Base-by-base conservation (phyloP, 1,139 yeast genomes). In the Saccharomycopsis phalli region DNA sequence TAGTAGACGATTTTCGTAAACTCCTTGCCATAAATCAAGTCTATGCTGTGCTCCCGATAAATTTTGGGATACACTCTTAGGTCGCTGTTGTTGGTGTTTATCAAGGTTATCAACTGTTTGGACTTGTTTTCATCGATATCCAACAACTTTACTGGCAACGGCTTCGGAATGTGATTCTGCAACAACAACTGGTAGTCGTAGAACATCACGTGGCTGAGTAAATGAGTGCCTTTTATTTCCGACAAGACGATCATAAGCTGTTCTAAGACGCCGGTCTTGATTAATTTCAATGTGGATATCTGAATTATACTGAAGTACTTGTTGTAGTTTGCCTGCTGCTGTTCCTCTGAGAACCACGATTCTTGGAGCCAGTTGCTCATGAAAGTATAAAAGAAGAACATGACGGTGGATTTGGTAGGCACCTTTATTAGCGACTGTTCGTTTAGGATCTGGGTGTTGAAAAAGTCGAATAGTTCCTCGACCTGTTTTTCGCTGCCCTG, bases 221-320 rank as follows among this genome's bases (percentile, higher is more conserved):
- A 17, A 52, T 66, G 53, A 52, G 54, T 31, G 36, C 56, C 57
- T 4, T 59, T 51, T 1, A 82, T 71, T 49, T 83, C 94, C 1
- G 93, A 80, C 1, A 88, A 66, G 31, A 78, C 60, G 16, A 82
- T 71, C 57, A 88, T 64, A 29, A 88, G 59, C 52, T 80, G 78
- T 56, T 91, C 98, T 50, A 88, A 62, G 1, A 87, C 94, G 22
- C 96, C 96, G 52, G 59, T 61, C 51, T 69, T 80, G 45, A 69
- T 71, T 42, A 73, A 80, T 47, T 59, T 59, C 42, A 71, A 69
- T 2, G 74, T 66, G 3, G 69, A 62, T 7, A 61, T 55, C 5
- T 65, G 59, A 33, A 77, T 66, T 31, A 70, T 74, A 29, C 31
- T 21, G 22, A 57, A 60, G 11, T 57, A 54, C 28, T 59, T 58